Base-by-base conservation (phyloP, 179 eudicot genomes). In the Spinacia oleracea region DNA sequence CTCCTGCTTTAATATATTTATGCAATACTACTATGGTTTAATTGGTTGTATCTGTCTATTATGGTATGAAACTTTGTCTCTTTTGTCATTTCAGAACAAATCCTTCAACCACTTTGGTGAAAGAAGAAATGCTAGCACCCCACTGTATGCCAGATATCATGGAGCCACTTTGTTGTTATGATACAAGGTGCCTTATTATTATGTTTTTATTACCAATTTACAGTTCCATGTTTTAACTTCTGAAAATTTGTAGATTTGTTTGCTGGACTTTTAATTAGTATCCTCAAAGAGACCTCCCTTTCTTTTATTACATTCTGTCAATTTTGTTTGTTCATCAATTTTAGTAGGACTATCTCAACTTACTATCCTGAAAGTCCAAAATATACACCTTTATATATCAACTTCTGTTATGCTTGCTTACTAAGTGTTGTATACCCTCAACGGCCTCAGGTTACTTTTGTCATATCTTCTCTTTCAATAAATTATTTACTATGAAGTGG, bases 81-180 rank as follows among this genome's bases (percentile, higher is more conserved):
- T 32, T 67, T 21, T 6, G 40, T 68, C 43, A 42, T 64, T 84
- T 80, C 85, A 90, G 92, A 82, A 81, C 78, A 65, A 82, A 59
- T 32, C 60, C 69, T 66, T 75, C 79, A 50, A 75, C 29, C 16
- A 35, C 60, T 83, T 77, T 46, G 74, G 87, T 42, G 76, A 86
- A 85, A 70, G 75, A 66, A 66, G 87, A 84, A 81, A 70, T 64
- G 46, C 76, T 69, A 27, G 78, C 73, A 31, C 77, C 82, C 65
- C 66, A 25, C 25, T 50, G 82, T 72, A 45, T 82, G 45, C 62
- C 80, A 55, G 83, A 81, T 62, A 76, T 80, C 67, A 68, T 83
- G 43, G 77, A 70, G 66, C 81, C 80, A 45, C 53, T 81, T 58
- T 84, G 87, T 69, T 85, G 81, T 79, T 86, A 89, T 78, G 82